phyloP scores from a whole-genome alignment of 352 stramenopile genomes.

The Globisporangium yorkense region DNA sequence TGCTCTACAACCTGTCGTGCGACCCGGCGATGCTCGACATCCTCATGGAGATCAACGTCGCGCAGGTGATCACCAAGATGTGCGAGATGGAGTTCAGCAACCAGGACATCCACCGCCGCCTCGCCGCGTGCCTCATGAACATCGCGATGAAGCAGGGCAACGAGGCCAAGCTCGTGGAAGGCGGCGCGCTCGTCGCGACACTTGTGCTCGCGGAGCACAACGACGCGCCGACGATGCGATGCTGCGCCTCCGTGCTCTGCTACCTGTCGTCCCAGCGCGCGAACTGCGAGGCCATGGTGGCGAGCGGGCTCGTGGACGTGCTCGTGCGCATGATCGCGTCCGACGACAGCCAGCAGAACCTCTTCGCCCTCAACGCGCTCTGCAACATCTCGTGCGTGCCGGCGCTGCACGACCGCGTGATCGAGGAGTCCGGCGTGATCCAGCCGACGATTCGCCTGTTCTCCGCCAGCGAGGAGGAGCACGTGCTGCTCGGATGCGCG shows the following conservation, averaged over 20 bases:
- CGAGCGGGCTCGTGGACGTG: constrained; percentile 60
- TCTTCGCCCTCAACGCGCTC: constrained; percentile 68
- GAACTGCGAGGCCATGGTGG: constrained; percentile 75
- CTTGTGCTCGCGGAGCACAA: constrained; percentile 67
- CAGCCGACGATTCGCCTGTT: constrained; percentile 50
- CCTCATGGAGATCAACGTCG: constrained; percentile 82
- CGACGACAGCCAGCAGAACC: constrained; percentile 51
- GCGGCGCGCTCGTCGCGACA: constrained; percentile 54
- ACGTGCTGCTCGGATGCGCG: constrained; percentile 53
- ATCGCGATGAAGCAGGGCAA: constrained; percentile 48
- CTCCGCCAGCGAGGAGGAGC: constrained; percentile 29
- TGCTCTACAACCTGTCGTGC: constrained; percentile 83
- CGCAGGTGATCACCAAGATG: constrained; percentile 81
- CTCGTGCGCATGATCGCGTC: constrained; percentile 50
- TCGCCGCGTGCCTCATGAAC: constrained; percentile 74
- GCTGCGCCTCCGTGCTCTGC: constrained; percentile 65
- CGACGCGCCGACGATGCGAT: constrained; percentile 62
- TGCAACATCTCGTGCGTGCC: constrained; percentile 70
- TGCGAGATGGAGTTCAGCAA: constrained; percentile 83
- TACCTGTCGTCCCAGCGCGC: constrained; percentile 55
- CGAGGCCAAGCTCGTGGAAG: constrained; percentile 62
- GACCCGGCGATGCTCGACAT: constrained; percentile 61
- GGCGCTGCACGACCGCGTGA: constrained; percentile 53
- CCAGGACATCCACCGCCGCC: constrained; percentile 65
- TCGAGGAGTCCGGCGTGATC: constrained; percentile 52